Evolutionary conservation across 2,329 filamentous ascomycete species (phyloP), one percentile per base, ranked within the genome.

Genomic region (Arthrinium phaeospermum): DNA sequence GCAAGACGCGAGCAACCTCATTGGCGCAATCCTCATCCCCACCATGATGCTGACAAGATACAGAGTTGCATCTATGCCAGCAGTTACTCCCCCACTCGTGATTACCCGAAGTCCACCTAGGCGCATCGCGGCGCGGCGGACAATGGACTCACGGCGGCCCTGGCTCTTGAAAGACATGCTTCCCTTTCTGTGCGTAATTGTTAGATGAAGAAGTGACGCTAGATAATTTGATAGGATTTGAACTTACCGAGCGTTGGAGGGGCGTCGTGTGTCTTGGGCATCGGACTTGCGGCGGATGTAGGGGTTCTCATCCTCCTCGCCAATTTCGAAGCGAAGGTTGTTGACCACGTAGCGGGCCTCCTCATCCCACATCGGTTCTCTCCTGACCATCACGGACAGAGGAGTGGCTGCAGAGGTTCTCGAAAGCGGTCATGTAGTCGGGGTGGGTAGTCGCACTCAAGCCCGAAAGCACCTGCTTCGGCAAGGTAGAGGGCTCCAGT

Each of bases 1-100:
- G 93, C 87, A 96, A 91, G 76, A 89, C 78, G 75, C 91, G 89
- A 79, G 93, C 92, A 76, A 94, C 91, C 84, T 96, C 93, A 72
- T 91, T 88, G 75, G 94, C 94, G 73, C 91, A 88, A 71, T 93
- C 93, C 79, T 94, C 91, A 73, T 91, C 93, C 69, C 93, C 69
- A 96, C 93, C 82, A 97, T 85, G 76, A 94, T 93, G 82, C 92
- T 93, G 82, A 97, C 91, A 80, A 97, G 87, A 85, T 97, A 96
- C 85, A 97, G 85, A 77, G 92, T 88, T 71, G 94, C 94, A 86
- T 97, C 94, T 71, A 97, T 86, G 80, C 94, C 94, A 83, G 92
- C 91, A 80, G 91, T 92, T 77, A 94, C 87, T 75, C 94, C 94
- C 76, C 93, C 93, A 76, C 90, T 89, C 75, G 94, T 97, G 79